These are phyloP conservation scores for Waitea zeae DNA, from an alignment of 1,284 basidiomycete genomes.

Conservation along the genomic window DNA sequence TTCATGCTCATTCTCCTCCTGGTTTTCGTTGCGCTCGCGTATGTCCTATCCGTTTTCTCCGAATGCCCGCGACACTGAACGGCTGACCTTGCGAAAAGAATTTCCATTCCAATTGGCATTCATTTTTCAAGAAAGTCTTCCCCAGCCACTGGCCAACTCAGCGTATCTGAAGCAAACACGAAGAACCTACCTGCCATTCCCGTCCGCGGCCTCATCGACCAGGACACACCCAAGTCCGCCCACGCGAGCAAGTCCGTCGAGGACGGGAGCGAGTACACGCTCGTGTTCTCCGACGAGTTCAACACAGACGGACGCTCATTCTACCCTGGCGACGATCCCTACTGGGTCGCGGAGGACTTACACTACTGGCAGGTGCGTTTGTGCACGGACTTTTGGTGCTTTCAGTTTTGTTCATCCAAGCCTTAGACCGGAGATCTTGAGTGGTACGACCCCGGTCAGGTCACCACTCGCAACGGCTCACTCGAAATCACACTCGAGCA, in stretches of 20 bases:
- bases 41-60: too few relatives aligned
- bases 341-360: slow-evolving; percentile 40
- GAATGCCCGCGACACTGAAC: too few relatives aligned
- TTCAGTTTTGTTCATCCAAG: slow-evolving; percentile 9
- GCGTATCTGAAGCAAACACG: too few relatives aligned
- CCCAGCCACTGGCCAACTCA: too few relatives aligned
- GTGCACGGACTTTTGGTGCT: neutral
- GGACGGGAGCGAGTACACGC: slow-evolving; percentile 13
- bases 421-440: slow-evolving; percentile 27
- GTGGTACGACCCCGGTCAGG: slow-evolving; percentile 46
- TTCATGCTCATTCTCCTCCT: too few relatives aligned
- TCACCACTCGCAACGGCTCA: slow-evolving; percentile 45
- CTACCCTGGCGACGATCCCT: slow-evolving; percentile 22
- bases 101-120: too few relatives aligned
- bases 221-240: slow-evolving; percentile 26
- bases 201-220: slow-evolving; percentile 28
- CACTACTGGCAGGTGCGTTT: slow-evolving; percentile 33
- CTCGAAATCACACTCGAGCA: slow-evolving; percentile 37
- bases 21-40: too few relatives aligned
- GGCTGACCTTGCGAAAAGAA: too few relatives aligned
- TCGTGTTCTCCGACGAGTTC: slow-evolving; percentile 45
- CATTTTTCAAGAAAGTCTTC: too few relatives aligned
- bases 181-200: slow-evolving; percentile 18
- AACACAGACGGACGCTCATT: slow-evolving; percentile 30
- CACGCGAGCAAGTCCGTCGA: slow-evolving; percentile 22